phyloP scores from a whole-genome alignment of 225 moss, liverwort and hornwort genomes.

The Takakia lepidozioides region DNA sequence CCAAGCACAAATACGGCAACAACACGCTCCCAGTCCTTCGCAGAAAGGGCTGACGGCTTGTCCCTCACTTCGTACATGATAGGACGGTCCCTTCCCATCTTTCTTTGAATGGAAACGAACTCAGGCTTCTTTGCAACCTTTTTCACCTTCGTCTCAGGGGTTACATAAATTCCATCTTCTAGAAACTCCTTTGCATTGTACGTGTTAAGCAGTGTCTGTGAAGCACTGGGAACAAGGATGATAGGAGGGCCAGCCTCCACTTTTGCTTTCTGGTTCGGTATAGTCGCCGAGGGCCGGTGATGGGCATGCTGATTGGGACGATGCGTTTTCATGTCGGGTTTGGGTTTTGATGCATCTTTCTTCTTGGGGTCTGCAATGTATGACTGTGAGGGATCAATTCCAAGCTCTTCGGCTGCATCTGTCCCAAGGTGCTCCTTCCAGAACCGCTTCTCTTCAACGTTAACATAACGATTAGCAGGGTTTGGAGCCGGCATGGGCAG shows the following conservation, averaged over 20 bases:
- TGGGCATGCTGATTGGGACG: conserved; percentile 58
- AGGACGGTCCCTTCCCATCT: conserved; percentile 86
- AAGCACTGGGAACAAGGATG: conserved; percentile 94
- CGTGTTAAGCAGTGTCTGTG: conserved; percentile 90
- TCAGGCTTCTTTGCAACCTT: conserved; percentile 71
- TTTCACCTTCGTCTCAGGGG: conserved; percentile 78
- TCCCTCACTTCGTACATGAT: conserved; percentile 89
- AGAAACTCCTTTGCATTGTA: conserved; percentile 95
- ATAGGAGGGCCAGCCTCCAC: conserved; percentile 82
- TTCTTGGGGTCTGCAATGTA: conserved; percentile 75
- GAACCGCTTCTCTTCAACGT: conserved; percentile 90
- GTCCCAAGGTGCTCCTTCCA: conserved; percentile 99
- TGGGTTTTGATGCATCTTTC: conserved; percentile 54
- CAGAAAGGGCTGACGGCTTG: conserved; percentile 64
- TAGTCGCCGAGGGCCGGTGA: conserved; percentile 47
- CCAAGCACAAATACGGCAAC: conserved; percentile 94
- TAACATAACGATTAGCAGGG: conserved; percentile 66
- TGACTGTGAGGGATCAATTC: conserved; percentile 94
- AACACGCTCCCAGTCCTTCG: conserved; percentile 97
- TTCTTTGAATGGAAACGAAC: conserved; percentile 62
- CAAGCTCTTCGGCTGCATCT: conserved; percentile 92
- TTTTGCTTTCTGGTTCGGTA: conserved; percentile 36
- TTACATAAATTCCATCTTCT: conserved; percentile 73
- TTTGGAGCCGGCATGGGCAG: conserved; percentile 40
- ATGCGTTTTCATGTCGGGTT: conserved; percentile 59